A percentile compares a stretch with the other conserved stretches of the same genome.
Conservation (phyloP, 1,284 basidiomycete genomes). For the Garcileccinum viscosum region DNA sequence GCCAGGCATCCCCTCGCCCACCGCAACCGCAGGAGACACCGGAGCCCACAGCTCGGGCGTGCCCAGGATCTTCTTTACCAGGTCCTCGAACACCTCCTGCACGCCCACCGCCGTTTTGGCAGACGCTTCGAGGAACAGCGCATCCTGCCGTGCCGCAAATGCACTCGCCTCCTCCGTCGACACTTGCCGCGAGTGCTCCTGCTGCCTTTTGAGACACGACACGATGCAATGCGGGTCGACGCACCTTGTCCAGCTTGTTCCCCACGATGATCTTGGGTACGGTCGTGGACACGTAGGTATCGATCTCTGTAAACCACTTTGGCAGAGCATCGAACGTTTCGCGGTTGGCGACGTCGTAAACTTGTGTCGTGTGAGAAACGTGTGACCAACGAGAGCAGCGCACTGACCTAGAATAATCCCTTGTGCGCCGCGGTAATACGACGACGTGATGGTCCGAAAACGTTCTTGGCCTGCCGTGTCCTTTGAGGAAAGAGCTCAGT, state of each 20-base stretch:
- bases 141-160: conserved; percentile 84
- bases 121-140: conserved; percentile 86
- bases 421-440: conserved; percentile 93
- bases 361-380: conserved; percentile 44
- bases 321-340: conserved; percentile 93
- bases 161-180: conserved; percentile 77
- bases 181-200: conserved; percentile 92
- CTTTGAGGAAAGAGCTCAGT: conserved; percentile 44
- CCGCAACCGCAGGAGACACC: conserved; percentile 26
- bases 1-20: conserved; percentile 43
- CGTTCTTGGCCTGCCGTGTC: conserved; percentile 92
- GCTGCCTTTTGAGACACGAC: not conserved
- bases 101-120: conserved; percentile 89
- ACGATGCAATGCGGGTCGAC: conserved; percentile 15
- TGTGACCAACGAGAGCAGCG: not conserved
- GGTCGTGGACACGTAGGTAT: conserved; percentile 86
- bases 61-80: conserved; percentile 76
- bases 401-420: conserved; percentile 85
- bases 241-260: conserved; percentile 94
- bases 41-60: conserved; percentile 73
- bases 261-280: conserved; percentile 96
- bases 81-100: conserved; percentile 78
- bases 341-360: conserved; percentile 92
- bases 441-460: conserved; percentile 89
- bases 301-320: conserved; percentile 93